Base-by-base conservation (phyloP, 2,329 filamentous ascomycete species). In the Hortaea sp. region DNA sequence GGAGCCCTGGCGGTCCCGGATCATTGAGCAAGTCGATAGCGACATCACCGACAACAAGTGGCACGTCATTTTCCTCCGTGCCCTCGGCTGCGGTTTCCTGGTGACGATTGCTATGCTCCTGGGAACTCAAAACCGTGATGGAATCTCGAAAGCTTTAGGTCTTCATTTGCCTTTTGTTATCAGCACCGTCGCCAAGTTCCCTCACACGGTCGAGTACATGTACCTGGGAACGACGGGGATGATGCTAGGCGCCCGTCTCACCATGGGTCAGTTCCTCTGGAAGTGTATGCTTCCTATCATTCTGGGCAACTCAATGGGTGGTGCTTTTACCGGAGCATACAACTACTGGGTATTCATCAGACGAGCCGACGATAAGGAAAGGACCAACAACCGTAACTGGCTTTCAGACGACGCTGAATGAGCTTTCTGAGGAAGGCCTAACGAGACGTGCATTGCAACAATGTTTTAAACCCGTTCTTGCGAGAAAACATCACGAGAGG, bases 131-230 rank as follows among this genome's bases (percentile, higher is more conserved):
- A 59, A 61, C 37, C 49, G 57, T 29, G 56, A 62, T 37, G 57
- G 59, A 5, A 57, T 61, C 44, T 57, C 54, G n/a, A 58, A 61
- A 46, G 51, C 57, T 6, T 38, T 60, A 34, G 55, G 49, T 29
- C 45, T 59, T 30, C 53, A 57, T 39, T 48, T 59, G 30, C 57
- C 57, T 20, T 58, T 60, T 42, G 54, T 59, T 49, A 56, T 62
- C n/a, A 50, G 49, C 6, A 54, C 54, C 5, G 50, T 52, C 11
- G 49, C 54, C n/a, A 48, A 52, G 38, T 60, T 53, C 39, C 58
- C 59, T 13, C 58, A 62, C 35, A 58, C 56, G 1, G 59, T 62
- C 3, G 54, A 62, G 42, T 61, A 60, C 39, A 61, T 61, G 58
- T 60, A 59, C 42, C 39, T 60, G 12, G 44, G 49, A 4, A 46